These are phyloP conservation scores for Septoria petroselini DNA, from an alignment of 2,329 filamentous ascomycete species.

Conservation along the genomic window DNA sequence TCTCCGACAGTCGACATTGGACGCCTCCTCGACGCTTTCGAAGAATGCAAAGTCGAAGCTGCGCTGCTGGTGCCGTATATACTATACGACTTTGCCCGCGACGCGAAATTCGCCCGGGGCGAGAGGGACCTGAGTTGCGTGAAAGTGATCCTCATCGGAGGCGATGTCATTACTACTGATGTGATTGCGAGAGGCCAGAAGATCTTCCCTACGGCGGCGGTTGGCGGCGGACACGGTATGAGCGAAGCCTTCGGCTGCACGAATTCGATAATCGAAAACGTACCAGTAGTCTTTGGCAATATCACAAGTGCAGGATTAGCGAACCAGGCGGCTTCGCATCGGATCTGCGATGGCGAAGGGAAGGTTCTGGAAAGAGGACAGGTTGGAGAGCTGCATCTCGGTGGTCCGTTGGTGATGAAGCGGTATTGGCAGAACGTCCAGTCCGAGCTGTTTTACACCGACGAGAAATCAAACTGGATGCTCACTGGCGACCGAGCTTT, in stretches of 20 bases:
- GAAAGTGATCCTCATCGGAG: not conserved
- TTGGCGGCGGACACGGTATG: not conserved
- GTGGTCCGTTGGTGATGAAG: not conserved
- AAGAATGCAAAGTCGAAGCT: not conserved
- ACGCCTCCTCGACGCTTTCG: not conserved
- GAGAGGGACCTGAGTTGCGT: not conserved
- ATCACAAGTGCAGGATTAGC: not conserved
- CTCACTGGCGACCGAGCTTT: slow-evolving; percentile 22
- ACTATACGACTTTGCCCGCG: not conserved
- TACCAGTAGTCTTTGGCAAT: not conserved
- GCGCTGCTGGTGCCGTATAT: not conserved
- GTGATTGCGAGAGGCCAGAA: slow-evolving; percentile 1
- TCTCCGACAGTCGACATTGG: not conserved
- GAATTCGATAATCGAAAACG: too few species aligned
- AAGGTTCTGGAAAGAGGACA: slow-evolving; percentile 5
- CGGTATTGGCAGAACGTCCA: slow-evolving; percentile 7
- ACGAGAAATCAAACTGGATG: slow-evolving; percentile 17
- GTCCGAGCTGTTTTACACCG: slow-evolving; percentile 9
- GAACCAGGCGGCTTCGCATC: not conserved
- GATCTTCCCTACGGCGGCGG: slow-evolving; percentile 3
- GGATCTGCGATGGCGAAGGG: slow-evolving; percentile 3
- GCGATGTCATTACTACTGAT: slow-evolving; percentile 6
- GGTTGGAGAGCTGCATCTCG: slow-evolving; percentile 10
- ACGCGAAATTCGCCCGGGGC: not conserved
- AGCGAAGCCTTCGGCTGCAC: not conserved